Base-by-base conservation (phyloP, 495 filamentous ascomycete species). In the Hyaloscypha finlandica region DNA sequence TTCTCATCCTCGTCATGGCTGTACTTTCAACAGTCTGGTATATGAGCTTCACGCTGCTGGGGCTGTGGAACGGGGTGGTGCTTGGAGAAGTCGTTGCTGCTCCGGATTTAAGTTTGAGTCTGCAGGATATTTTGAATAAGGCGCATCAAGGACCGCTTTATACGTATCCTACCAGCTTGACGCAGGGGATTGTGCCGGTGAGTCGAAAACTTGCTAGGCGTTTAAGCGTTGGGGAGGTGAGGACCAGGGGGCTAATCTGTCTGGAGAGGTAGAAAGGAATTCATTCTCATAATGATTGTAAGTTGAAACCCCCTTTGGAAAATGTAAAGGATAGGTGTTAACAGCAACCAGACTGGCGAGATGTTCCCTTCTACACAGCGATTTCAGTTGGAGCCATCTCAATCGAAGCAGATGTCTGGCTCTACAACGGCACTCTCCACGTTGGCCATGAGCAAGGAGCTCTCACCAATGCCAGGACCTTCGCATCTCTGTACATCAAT, bases 351-450 rank as follows among this genome's bases (percentile, higher is more conserved):
- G 69, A 71, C 77, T 96, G 87, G 88, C 88, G 92, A 16, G 81
- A 81, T 8, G 83, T 92, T 2, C 93, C 93, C 19, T 71, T 84
- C 29, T 83, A 80, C 74, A 87, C 86, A 2, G 88, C 88, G 2
- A 75, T 92, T n/a, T 80, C 81, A 22, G 87, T 83, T 30, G 81
- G 89, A 14, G 87, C 86, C 73, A 85, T 84, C 52, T 91, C 93
- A 4, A 87, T 90, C 29, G 93, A 97, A 78, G 92, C 92, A 3
- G 93, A 97, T 76, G 88, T 97, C 25, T 97, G 92, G 92, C 84
- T 88, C 63, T 84, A 90, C 57, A 80, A 84, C 25, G 88, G 89
- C 19, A 84, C 86, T 22, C 76, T 90, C 19, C 77, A 83, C 35
- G 84, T 92, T 35, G 89, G 88, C 0, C 85, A 88, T 68, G 81